These are phyloP conservation scores for Pestalotiopsis sp. DNA, from an alignment of 2,329 filamentous ascomycete genomes.

Conservation along the genomic window DNA sequence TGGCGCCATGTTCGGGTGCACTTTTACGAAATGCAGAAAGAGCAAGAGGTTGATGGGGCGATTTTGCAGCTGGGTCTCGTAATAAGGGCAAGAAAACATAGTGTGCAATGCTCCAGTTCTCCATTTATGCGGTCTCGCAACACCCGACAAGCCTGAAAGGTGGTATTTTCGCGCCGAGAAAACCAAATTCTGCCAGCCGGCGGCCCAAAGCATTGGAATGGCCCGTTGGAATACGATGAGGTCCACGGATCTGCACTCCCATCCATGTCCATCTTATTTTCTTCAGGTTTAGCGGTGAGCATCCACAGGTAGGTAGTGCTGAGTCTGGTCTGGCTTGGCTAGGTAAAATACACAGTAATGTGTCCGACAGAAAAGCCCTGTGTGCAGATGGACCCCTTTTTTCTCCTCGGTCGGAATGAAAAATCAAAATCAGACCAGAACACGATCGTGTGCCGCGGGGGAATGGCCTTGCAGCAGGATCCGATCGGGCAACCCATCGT, in stretches of 20 bases:
- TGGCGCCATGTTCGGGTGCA: not conserved
- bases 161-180: not conserved
- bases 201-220: not conserved
- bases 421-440: not conserved
- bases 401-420: not conserved
- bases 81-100: not conserved
- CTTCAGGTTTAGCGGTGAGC: conserved; percentile 9
- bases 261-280: not conserved
- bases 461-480: not conserved
- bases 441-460: not conserved
- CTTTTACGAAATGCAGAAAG: not conserved
- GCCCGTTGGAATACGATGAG: conserved; percentile 3
- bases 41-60: not conserved
- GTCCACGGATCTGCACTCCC: conserved; percentile 3
- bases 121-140: not conserved
- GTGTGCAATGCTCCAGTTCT: not conserved
- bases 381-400: conserved; percentile 8
- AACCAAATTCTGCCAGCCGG: no score
- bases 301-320: not conserved
- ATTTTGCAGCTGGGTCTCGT: not conserved
- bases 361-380: not conserved
- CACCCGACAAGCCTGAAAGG: not conserved
- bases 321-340: not conserved
- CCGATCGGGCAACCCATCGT: not conserved
- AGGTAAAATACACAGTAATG: not conserved